A percentile compares a stretch with the other conserved stretches of the same genome.
These are phyloP conservation scores for Prunus davidiana DNA, from an alignment of 306 rosid species.

Conservation along the genomic window DNA sequence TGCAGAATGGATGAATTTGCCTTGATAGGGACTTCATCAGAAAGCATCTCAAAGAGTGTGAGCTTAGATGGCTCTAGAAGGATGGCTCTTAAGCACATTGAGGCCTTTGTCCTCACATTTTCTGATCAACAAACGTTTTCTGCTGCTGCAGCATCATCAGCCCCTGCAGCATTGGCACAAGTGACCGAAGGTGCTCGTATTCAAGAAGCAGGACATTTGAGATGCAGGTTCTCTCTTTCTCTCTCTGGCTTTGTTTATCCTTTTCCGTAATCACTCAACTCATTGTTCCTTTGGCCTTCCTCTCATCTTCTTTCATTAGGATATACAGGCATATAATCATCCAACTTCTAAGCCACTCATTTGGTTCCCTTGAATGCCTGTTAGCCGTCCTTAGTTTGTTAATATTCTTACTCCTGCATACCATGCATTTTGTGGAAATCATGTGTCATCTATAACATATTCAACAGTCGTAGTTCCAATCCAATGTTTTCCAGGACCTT, in stretches of 20 bases:
- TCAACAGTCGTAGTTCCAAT: neutral
- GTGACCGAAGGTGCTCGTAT: slow-evolving; percentile 94
- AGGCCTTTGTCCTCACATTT: slow-evolving; percentile 77
- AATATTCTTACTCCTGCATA: neutral
- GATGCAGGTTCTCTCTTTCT: slow-evolving; percentile 80
- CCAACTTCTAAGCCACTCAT: neutral
- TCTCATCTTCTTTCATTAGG: neutral
- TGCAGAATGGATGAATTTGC: slow-evolving; percentile 98
- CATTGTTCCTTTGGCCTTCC: neutral
- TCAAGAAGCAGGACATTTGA: slow-evolving; percentile 94
- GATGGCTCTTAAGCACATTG: slow-evolving; percentile 93
- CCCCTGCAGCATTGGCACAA: slow-evolving; percentile 86
- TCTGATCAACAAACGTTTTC: slow-evolving; percentile 89
- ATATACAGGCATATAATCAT: neutral
- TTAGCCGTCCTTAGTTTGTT: neutral
- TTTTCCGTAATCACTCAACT: neutral
- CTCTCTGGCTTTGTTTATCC: neutral
- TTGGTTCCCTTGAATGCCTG: neutral
- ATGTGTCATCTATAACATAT: neutral
- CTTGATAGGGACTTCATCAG: slow-evolving; percentile 66
- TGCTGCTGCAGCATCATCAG: slow-evolving; percentile 82
- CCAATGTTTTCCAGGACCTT: neutral
- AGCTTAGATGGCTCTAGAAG: slow-evolving; percentile 93
- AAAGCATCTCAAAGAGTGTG: slow-evolving; percentile 74
- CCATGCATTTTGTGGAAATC: neutral